Base-by-base conservation (phyloP, 768 basidiomycete genomes). In the Crucibulum laeve region DNA sequence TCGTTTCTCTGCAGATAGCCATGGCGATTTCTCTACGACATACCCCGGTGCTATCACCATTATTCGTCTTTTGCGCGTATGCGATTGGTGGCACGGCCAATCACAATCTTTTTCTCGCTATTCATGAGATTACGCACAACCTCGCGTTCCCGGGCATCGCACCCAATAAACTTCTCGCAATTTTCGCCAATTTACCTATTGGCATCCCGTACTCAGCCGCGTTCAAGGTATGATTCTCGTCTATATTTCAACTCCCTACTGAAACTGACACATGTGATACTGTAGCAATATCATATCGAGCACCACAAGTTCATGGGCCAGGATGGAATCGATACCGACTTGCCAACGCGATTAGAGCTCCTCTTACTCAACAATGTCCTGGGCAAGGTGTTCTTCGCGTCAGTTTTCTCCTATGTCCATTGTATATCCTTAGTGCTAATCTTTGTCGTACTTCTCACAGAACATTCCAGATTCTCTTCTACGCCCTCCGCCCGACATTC, bases 91-190 rank as follows among this genome's bases (percentile, higher is more conserved):
- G 92, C 3, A 97, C 95, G 1, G 86, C 87, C 5, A 99, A 98
- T 65, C 96, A 99, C 62, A 99, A 98, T 61, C 76, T 95, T 28
- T 99, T 99, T 66, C 79, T 99, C 38, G 92, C 96, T 33, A 96
- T 99, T 42, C 96, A 99, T 59, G 96, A 99, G 59, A 96, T 99
- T 48, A 96, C 94, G 2, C 96, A 99, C 62, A 98, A 97, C 60
- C 76, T 99, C 21, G 96, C 92, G 1, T 98, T 97, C 69, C 78
- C 75, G 48, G 75, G 85, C 18, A 77, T 98, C 36, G 70, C 68
- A 40, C 79, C 84, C 5, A 99, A 98, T 68, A 92, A 94, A 56
- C 60, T 83, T 19, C 68, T 97, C 17, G 92, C 96, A 4, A 82
- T 98, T 47, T 81, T 93, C 42, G 89, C 92, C 1, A 98, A 99